Percentiles rank a stretch among this genome's conserved stretches.
phyloP scores from a whole-genome alignment of 441 rosid species.

The Erodium moschatum region DNA sequence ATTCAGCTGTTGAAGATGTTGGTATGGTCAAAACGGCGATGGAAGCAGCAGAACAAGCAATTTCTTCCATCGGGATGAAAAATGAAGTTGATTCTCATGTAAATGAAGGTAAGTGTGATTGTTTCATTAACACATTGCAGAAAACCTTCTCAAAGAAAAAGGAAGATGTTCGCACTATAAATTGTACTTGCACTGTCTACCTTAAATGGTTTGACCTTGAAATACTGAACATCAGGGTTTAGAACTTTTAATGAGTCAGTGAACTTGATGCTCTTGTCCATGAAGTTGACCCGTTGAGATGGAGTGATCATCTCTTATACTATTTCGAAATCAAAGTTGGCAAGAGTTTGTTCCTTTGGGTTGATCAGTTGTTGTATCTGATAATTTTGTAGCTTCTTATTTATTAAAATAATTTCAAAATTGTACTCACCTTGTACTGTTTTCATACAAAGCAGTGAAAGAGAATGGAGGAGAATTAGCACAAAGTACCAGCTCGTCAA shows the following conservation, averaged over 20 bases:
- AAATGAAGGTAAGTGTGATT: constrained; percentile 27
- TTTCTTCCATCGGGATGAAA: constrained; percentile 33
- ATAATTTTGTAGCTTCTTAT: neutral
- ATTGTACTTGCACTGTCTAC: neutral
- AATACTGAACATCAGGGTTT: neutral
- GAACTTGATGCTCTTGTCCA: neutral
- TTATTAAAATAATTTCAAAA: too few relatives aligned
- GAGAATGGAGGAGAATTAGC: constrained; percentile 25
- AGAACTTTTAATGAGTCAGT: neutral
- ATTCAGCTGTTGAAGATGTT: constrained; percentile 13
- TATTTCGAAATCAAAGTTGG: neutral
- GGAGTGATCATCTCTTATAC: neutral
- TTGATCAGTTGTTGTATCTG: neutral
- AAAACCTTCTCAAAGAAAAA: neutral
- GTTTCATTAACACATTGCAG: neutral
- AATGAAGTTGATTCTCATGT: constrained; percentile 14
- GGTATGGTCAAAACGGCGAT: constrained; percentile 40
- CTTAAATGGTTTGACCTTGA: neutral
- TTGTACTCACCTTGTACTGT: neutral
- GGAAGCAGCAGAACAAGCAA: constrained; percentile 46
- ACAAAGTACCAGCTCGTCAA: constrained; percentile 26
- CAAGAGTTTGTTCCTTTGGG: neutral
- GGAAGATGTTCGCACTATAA: neutral
- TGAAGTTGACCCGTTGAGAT: constrained; percentile 10
- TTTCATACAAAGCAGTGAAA: constrained; percentile 24